phyloP scores from a whole-genome alignment of 225 moss, liverwort and hornwort species.

The Ulota crispa region DNA sequence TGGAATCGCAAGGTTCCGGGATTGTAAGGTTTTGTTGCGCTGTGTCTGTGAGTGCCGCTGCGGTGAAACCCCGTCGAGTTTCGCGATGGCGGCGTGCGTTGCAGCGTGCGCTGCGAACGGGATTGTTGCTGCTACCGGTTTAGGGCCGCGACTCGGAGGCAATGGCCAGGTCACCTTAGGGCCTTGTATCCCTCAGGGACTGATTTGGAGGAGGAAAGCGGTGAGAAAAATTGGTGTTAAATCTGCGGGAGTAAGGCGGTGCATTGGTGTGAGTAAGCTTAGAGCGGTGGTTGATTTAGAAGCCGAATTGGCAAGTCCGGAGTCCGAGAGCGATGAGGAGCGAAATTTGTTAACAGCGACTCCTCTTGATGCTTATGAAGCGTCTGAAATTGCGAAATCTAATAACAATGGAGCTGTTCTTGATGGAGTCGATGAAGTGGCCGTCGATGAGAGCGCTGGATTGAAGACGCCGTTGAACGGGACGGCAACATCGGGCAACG shows the following conservation, averaged over 20 bases:
- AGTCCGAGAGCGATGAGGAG: slow-evolving; percentile 30
- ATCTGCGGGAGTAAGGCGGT: slow-evolving; percentile 15
- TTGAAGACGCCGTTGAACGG: slow-evolving; percentile 17
- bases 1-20: too few species aligned
- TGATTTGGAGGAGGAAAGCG: slow-evolving; percentile 19
- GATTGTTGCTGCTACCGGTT: neutral
- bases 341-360: slow-evolving; percentile 21
- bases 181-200: neutral
- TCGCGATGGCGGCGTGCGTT: slow-evolving; percentile 57
- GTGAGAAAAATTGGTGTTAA: slow-evolving; percentile 25
- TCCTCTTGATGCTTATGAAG: slow-evolving; percentile 21
- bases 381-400: slow-evolving; percentile 14
- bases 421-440: slow-evolving; percentile 9
- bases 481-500: slow-evolving; percentile 17
- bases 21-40: neutral
- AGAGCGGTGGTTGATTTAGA: slow-evolving; percentile 38
- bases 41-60: neutral
- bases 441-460: neutral
- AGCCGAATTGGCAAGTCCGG: slow-evolving; percentile 24
- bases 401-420: slow-evolving; percentile 20
- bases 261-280: slow-evolving; percentile 17
- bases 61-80: neutral
- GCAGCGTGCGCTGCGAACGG: slow-evolving; percentile 44
- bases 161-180: neutral
- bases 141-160: neutral